phyloP scores from a whole-genome alignment of 73 alveolate genomes.

The Symbiodinium pilosum region DNA sequence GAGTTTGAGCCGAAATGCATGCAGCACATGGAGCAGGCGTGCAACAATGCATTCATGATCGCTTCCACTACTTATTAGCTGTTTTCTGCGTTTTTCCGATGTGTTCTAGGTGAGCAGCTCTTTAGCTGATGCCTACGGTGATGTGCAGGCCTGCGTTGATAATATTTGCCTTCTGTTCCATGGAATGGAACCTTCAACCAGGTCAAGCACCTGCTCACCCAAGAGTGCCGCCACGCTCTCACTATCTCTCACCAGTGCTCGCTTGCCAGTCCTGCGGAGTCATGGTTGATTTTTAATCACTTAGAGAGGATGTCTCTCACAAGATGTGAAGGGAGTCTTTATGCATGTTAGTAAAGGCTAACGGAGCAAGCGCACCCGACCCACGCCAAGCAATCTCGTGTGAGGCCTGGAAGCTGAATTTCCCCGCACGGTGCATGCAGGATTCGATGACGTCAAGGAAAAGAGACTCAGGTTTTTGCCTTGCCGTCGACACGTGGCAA shows the following conservation, averaged over 20 bases:
- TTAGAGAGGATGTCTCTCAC: too few species aligned
- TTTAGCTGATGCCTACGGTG: constrained; percentile 22
- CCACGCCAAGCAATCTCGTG: too few species aligned
- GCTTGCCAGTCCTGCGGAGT: too few species aligned
- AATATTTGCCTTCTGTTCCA: neutral
- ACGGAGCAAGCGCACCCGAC: too few species aligned
- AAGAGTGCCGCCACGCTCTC: neutral
- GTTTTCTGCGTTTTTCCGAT: neutral
- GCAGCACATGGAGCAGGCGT: constrained; percentile 12
- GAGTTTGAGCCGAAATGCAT: neutral
- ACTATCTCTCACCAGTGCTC: neutral
- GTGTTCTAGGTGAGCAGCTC: constrained; percentile 11
- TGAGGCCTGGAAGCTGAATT: constrained; percentile 16
- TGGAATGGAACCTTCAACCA: neutral
- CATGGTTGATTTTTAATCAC: too few species aligned
- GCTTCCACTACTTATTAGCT: too few species aligned
- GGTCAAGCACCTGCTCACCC: constrained; percentile 5
- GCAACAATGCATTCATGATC: too few species aligned
- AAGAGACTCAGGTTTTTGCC: too few species aligned
- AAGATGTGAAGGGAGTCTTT: too few species aligned
- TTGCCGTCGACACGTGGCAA: too few species aligned
- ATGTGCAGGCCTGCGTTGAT: neutral
- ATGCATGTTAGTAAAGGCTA: too few species aligned
- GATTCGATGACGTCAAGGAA: constrained; percentile 12
- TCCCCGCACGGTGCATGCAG: neutral